Conservation (phyloP, 768 basidiomycete species). For the Xerocomus spinulosus region DNA sequence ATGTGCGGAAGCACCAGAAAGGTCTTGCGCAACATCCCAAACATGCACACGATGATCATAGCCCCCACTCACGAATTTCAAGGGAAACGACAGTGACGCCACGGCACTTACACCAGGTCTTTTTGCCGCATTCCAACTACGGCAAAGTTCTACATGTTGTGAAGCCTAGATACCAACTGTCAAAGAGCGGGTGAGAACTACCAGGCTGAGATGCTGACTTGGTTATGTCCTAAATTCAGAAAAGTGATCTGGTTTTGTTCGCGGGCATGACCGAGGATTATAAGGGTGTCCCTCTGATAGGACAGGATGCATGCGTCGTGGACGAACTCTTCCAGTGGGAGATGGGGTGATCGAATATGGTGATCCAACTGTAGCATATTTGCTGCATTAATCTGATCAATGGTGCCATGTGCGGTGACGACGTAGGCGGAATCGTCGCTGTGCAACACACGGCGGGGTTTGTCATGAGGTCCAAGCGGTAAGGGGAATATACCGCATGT, state of each 20-base stretch:
- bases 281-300: constrained; percentile 19
- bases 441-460: constrained; percentile 36
- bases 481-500: constrained; percentile 7
- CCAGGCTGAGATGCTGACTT: constrained; percentile 19
- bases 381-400: constrained; percentile 29
- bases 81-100: constrained; percentile 37
- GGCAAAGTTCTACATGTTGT: constrained; percentile 11
- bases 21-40: constrained; percentile 38
- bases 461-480: constrained; percentile 33
- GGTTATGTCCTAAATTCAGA: constrained; percentile 11
- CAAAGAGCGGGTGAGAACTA: background rate
- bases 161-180: constrained; percentile 7
- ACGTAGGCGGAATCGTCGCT: constrained; percentile 17
- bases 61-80: constrained; percentile 46
- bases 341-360: constrained; percentile 19
- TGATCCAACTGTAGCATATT: constrained; percentile 13
- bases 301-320: constrained; percentile 42
- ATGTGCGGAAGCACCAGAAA: constrained; percentile 28
- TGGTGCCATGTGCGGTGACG: constrained; percentile 38
- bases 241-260: constrained; percentile 33
- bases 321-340: constrained; percentile 29
- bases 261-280: constrained; percentile 39
- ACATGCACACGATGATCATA: constrained; percentile 46
- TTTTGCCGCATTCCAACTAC: constrained; percentile 34
- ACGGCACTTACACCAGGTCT: constrained; percentile 42